These are phyloP conservation scores for Trichoderma erinaceum DNA, from an alignment of 495 filamentous ascomycete genomes.

Conservation along the genomic window DNA sequence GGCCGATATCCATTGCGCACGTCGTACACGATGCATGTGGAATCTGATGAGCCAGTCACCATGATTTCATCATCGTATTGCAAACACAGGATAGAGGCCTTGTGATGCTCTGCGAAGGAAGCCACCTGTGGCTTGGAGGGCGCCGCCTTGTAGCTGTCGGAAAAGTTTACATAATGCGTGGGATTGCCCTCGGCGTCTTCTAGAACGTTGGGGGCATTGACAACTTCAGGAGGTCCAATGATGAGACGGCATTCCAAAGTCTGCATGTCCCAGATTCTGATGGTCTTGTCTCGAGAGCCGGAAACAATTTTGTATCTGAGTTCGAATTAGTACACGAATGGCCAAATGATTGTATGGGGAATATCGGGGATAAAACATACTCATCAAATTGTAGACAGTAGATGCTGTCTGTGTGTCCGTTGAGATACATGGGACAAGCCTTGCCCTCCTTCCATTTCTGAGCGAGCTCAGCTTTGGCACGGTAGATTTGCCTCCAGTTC, in stretches of 20 bases:
- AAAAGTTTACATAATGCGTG: slow-evolving; percentile 41
- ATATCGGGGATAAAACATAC: slow-evolving; percentile 42
- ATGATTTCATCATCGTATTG: slow-evolving; percentile 90
- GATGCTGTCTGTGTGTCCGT: slow-evolving; percentile 89
- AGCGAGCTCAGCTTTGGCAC: slow-evolving; percentile 66
- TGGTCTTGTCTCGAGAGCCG: slow-evolving; percentile 88
- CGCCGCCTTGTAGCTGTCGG: slow-evolving; percentile 37
- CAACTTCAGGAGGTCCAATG: slow-evolving; percentile 55
- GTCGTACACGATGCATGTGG: slow-evolving; percentile 86
- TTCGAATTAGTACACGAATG: slow-evolving; percentile 14
- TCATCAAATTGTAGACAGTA: slow-evolving; percentile 98
- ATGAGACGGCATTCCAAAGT: slow-evolving; percentile 75
- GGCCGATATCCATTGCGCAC: slow-evolving; percentile 70
- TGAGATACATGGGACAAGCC: slow-evolving; percentile 76
- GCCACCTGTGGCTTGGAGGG: slow-evolving; percentile 42
- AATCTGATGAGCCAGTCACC: slow-evolving; percentile 90
- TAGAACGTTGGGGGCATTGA: slow-evolving; percentile 37
- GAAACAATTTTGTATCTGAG: slow-evolving; percentile 87
- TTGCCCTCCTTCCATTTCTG: slow-evolving; percentile 71
- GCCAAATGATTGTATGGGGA: not conserved
- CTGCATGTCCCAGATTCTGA: slow-evolving; percentile 90
- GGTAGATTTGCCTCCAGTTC: slow-evolving; percentile 85
- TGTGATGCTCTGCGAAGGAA: slow-evolving; percentile 57
- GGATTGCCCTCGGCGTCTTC: slow-evolving; percentile 38
- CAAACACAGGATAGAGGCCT: slow-evolving; percentile 86